Evolutionary conservation across 352 stramenopile species (phyloP).

Genomic region (Phytopythium oedochilum): DNA sequence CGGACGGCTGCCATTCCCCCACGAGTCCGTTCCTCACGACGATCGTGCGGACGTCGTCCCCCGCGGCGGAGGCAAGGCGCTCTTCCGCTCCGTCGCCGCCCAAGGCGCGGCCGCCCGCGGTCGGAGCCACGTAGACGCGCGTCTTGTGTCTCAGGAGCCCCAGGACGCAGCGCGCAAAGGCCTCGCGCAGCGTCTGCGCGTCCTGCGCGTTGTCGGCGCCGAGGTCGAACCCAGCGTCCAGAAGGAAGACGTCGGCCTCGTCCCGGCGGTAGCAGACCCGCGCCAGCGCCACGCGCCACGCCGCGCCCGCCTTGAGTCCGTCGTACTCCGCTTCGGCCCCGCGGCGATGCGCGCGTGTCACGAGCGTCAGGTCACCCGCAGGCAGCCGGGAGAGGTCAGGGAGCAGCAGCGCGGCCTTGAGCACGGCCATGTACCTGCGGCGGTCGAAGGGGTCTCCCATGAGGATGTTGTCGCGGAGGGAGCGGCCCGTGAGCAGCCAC

Average conservation of each 20-base stretch:
- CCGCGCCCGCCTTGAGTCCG: background rate
- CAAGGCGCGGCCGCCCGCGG: background rate
- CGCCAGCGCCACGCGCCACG: slow-evolving; percentile 49
- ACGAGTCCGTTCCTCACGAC: slow-evolving; percentile 39
- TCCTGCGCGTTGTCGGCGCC: slow-evolving; percentile 20
- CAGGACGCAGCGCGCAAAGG: slow-evolving; percentile 79
- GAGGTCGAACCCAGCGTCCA: slow-evolving; percentile 49
- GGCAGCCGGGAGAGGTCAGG: slow-evolving; percentile 78
- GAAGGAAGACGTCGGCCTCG: slow-evolving; percentile 63
- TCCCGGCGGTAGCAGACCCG: slow-evolving; percentile 75
- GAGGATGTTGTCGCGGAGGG: slow-evolving; percentile 88
- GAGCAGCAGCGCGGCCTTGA: slow-evolving; percentile 75
- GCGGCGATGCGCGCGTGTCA: slow-evolving; percentile 28
- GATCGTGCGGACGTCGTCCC: background rate
- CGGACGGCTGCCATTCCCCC: slow-evolving; percentile 41
- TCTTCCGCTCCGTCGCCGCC: background rate
- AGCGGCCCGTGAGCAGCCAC: slow-evolving; percentile 87
- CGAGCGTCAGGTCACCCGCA: slow-evolving; percentile 77
- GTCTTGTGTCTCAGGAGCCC: slow-evolving; percentile 62
- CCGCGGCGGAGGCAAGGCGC: background rate
- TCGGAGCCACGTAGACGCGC: slow-evolving; percentile 49
- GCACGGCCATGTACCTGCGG: slow-evolving; percentile 65
- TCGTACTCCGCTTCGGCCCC: background rate
- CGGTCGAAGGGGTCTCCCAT: slow-evolving; percentile 82
- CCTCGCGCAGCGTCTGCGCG: slow-evolving; percentile 67